Evolutionary conservation across 2,329 filamentous ascomycete genomes (phyloP), one percentile per base, ranked within the genome.

Genomic region (Setomelanomma holmii): DNA sequence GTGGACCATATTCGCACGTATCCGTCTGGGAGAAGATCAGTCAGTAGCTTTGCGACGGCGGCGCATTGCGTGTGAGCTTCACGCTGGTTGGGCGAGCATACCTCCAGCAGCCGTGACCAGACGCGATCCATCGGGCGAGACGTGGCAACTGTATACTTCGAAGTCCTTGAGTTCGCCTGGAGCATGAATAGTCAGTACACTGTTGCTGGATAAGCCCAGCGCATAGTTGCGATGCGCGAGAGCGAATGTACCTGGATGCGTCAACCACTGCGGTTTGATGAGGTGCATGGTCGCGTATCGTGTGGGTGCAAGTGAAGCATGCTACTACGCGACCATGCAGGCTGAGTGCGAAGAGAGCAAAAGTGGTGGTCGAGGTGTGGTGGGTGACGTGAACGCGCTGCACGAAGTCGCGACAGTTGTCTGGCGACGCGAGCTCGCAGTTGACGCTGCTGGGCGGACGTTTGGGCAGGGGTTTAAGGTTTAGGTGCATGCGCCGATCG

Each of bases 1-100:
- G 91, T 97, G 19, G 93, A 97, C 95, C 95, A 99, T 66, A 99
- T 90, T 60, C 96, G 89, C 55, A 99, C 95, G 75, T 97, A 91
- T 71, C 95, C 93, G 82, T 99, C 95, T 89, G 64, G 46, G 50
- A n/a, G n/a, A n/a, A n/a, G n/a, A n/a, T n/a, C n/a, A n/a, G n/a
- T n/a, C n/a, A n/a, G n/a, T n/a, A n/a, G n/a, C n/a, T n/a, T n/a
- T n/a, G n/a, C n/a, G n/a, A n/a, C n/a, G 40, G 47, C 35, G 50
- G 57, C 60, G 64, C 62, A 62, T 66, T 34, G 58, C 51, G 51
- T 48, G 52, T 39, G 51, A 51, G 55, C 55, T 58, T 49, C 55
- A 49, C 49, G 48, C 20, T 44, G n/a, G 27, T 40, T n/a, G 57
- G 52, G 44, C 55, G 30, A 38, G 71, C 86, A 75, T 79, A 92